These are phyloP conservation scores for Hymenoscyphus scutula DNA, from an alignment of 2,329 filamentous ascomycete species.

Conservation along the genomic window DNA sequence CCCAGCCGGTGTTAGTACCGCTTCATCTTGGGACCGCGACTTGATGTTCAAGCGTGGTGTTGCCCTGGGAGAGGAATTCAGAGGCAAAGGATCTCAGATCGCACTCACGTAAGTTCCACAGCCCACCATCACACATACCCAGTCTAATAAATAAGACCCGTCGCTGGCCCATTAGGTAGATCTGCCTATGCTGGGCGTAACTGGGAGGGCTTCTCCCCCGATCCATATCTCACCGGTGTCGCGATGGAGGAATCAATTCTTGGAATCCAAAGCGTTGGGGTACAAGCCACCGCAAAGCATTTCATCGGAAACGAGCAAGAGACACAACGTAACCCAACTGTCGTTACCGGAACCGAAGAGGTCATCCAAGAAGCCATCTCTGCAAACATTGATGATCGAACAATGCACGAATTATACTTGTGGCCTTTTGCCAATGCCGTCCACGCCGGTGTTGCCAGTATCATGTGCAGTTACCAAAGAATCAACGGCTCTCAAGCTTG, in stretches of 20 bases:
- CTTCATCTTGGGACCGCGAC: constrained; percentile 64
- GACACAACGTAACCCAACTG: constrained; percentile 32
- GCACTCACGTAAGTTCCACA: constrained; percentile 48
- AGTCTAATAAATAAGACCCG: constrained; percentile 31
- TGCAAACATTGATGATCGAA: constrained; percentile 73
- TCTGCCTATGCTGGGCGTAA: constrained; percentile 47
- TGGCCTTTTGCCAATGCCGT: constrained; percentile 84
- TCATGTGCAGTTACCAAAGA: constrained; percentile 81
- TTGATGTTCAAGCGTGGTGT: constrained; percentile 52
- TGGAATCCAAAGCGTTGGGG: constrained; percentile 49
- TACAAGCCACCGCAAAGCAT: constrained; percentile 49
- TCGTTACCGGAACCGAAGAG: constrained; percentile 2
- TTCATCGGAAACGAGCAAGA: constrained; percentile 79
- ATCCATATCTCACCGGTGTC: constrained; percentile 49
- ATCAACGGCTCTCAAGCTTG: constrained; percentile 68
- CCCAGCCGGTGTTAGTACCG: constrained; percentile 64
- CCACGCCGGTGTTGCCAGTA: constrained; percentile 68
- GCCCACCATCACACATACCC: background rate
- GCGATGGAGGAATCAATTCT: constrained; percentile 59
- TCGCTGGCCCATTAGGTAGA: constrained; percentile 47
- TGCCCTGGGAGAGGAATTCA: constrained; percentile 58
- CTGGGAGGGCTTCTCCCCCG: constrained; percentile 35
- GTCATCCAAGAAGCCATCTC: constrained; percentile 61
- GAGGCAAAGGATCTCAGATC: constrained; percentile 72
- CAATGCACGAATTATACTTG: constrained; percentile 72